Evolutionary conservation across 2,329 filamentous ascomycete genomes (phyloP).

Genomic region (Colletotrichum coccodes): DNA sequence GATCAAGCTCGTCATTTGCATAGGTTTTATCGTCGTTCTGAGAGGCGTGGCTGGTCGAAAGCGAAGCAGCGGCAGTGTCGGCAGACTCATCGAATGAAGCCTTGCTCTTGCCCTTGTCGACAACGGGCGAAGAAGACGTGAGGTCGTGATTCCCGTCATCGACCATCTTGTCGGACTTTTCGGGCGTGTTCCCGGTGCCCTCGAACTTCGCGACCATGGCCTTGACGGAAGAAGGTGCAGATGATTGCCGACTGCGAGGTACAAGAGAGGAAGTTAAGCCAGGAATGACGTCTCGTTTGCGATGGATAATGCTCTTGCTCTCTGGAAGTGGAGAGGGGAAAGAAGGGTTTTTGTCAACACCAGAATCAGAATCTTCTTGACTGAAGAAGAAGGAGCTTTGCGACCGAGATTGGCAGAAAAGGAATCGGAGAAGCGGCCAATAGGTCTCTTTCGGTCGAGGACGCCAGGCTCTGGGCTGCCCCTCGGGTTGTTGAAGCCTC

Average conservation of each 20-base stretch:
- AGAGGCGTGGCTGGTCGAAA: background rate
- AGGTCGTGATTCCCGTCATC: background rate
- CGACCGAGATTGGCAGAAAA: slow-evolving; percentile 32
- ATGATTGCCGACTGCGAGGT: slow-evolving; percentile 14
- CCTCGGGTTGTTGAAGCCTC: background rate
- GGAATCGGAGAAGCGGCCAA: slow-evolving; percentile 21
- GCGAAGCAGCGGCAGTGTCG: background rate
- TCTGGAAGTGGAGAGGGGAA: slow-evolving; percentile 3
- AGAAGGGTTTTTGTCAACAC: background rate
- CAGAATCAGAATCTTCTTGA: background rate
- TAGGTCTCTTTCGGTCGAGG: slow-evolving; percentile 29
- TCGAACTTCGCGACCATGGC: slow-evolving; percentile 30
- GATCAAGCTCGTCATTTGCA: background rate
- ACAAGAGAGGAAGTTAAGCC: background rate
- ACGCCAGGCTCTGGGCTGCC: slow-evolving; percentile 28
- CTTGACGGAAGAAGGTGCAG: slow-evolving; percentile 22
- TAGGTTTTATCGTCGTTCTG: background rate
- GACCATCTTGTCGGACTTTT: background rate
- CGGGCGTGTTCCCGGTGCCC: background rate
- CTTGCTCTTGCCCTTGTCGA: slow-evolving; percentile 15
- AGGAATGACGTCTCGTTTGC: slow-evolving; percentile 17
- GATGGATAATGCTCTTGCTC: slow-evolving; percentile 12
- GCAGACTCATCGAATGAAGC: background rate
- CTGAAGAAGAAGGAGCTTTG: slow-evolving; percentile 2
- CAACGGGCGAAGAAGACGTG: background rate